Conservation (phyloP, 768 basidiomycete genomes). For the Boletus rubescentipes region DNA sequence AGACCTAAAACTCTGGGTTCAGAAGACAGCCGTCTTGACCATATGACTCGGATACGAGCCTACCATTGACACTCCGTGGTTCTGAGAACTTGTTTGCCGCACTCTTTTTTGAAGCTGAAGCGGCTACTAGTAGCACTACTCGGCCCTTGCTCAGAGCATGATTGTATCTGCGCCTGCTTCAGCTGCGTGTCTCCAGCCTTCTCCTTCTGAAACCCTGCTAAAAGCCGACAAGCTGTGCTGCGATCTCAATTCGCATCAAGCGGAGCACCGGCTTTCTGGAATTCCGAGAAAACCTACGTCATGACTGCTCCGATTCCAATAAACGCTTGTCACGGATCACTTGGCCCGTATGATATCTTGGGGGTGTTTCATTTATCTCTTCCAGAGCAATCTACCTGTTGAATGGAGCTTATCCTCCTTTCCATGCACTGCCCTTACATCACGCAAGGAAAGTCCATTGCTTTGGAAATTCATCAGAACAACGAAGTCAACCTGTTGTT, state of each 20-base stretch:
- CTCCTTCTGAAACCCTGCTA: background rate
- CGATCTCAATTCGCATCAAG: background rate
- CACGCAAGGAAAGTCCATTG: background rate
- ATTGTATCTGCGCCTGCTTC: too few species aligned
- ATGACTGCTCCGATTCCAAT: background rate
- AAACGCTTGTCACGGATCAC: conserved; percentile 1
- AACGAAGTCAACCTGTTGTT: background rate
- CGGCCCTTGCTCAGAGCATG: too few species aligned
- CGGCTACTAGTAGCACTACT: too few species aligned
- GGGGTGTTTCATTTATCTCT: background rate
- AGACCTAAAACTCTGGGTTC: too few species aligned
- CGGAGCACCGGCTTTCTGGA: background rate
- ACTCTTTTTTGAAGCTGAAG: too few species aligned
- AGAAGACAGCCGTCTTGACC: too few species aligned
- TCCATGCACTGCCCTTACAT: conserved; percentile 11
- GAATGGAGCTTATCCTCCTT: conserved; percentile 7
- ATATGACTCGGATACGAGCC: too few species aligned
- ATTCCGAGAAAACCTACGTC: conserved; percentile 3
- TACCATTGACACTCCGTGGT: too few species aligned
- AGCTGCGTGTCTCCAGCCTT: too few species aligned
- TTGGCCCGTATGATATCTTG: background rate
- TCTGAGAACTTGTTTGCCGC: too few species aligned
- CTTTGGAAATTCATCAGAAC: conserved; percentile 1
- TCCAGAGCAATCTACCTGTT: background rate
- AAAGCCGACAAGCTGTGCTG: background rate